Percentiles rank a stretch among this genome's conserved stretches.
These are phyloP conservation scores for Sporothrix pallida DNA, from an alignment of 2,329 filamentous ascomycete species.

Conservation along the genomic window DNA sequence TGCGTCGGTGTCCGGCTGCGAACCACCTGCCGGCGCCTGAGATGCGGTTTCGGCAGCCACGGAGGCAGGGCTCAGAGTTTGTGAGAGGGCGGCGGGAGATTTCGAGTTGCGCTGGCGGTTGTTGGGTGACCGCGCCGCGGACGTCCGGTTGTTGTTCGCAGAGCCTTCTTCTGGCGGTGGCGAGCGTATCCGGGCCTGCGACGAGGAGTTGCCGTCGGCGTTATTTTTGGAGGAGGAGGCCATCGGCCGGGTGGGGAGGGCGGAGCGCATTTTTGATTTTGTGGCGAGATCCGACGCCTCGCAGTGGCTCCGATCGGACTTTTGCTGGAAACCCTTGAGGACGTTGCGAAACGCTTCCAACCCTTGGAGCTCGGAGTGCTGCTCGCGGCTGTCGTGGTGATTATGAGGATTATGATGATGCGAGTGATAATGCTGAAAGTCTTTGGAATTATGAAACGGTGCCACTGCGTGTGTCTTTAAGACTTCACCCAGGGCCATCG, in stretches of 20 bases:
- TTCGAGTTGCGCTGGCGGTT: constrained; percentile 29
- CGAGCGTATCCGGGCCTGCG: constrained; percentile 36
- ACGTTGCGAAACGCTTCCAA: constrained; percentile 30
- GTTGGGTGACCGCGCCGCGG: constrained; percentile 24
- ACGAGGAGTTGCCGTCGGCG: constrained; percentile 30
- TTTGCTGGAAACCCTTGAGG: constrained; percentile 26
- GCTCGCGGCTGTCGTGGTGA: neutral
- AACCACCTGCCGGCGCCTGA: neutral
- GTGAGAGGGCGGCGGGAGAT: constrained; percentile 30
- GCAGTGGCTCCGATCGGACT: constrained; percentile 1
- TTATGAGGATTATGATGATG: neutral
- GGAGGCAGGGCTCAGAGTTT: constrained; percentile 38
- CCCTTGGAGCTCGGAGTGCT: neutral
- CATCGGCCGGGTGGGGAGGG: constrained; percentile 41
- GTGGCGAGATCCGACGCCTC: neutral
- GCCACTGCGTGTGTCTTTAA: constrained; percentile 36
- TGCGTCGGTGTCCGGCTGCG: constrained; percentile 35
- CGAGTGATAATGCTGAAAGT: constrained; percentile 5
- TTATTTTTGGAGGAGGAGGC: constrained; percentile 35
- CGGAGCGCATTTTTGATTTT: constrained; percentile 36
- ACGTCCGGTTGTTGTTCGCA: constrained; percentile 32
- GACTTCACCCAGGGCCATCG: constrained; percentile 39
- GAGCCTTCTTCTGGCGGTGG: constrained; percentile 40
- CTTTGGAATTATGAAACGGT: constrained; percentile 32
- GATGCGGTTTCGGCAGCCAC: constrained; percentile 31